Evolutionary conservation across 495 filamentous ascomycete genomes (phyloP).

Genomic region (Penicillium flavigenum): DNA sequence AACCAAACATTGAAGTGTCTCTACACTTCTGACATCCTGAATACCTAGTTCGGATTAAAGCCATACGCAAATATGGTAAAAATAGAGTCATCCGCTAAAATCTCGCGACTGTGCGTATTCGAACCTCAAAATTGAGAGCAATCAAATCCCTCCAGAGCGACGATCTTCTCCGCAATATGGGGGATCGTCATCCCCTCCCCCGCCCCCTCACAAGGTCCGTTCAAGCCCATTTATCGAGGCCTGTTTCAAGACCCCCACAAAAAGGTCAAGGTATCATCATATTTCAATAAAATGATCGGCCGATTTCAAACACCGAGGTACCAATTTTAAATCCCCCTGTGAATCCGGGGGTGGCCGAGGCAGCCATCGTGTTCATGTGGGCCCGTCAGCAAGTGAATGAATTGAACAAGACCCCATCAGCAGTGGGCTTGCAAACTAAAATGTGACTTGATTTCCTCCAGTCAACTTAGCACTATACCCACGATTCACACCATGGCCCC

Average conservation of each 20-base stretch:
- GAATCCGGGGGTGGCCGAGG: conserved; percentile 11
- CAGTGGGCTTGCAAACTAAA: not conserved
- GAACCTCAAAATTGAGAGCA: not conserved
- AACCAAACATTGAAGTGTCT: not conserved
- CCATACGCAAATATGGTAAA: not conserved
- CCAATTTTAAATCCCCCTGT: not conserved
- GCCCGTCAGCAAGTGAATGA: not conserved
- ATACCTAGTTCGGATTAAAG: not conserved
- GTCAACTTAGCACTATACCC: not conserved
- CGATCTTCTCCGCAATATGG: conserved; percentile 10
- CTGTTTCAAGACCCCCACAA: not conserved
- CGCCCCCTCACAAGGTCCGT: not conserved
- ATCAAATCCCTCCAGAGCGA: not conserved
- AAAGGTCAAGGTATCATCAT: not conserved
- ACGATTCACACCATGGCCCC: conserved; percentile 13
- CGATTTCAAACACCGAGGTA: conserved; percentile 11
- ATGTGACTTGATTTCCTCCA: not conserved
- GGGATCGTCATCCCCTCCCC: conserved; percentile 3
- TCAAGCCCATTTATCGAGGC: not conserved
- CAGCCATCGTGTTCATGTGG: conserved; percentile 5
- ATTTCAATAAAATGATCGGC: not conserved
- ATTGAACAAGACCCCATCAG: conserved; percentile 2
- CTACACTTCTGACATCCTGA: not conserved
- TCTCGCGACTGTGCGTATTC: not conserved
- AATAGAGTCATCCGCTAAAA: not conserved